Percentiles rank a stretch among this genome's conserved stretches.
Conservation (phyloP, 345 rosid genomes). For the Populus tremula region DNA sequence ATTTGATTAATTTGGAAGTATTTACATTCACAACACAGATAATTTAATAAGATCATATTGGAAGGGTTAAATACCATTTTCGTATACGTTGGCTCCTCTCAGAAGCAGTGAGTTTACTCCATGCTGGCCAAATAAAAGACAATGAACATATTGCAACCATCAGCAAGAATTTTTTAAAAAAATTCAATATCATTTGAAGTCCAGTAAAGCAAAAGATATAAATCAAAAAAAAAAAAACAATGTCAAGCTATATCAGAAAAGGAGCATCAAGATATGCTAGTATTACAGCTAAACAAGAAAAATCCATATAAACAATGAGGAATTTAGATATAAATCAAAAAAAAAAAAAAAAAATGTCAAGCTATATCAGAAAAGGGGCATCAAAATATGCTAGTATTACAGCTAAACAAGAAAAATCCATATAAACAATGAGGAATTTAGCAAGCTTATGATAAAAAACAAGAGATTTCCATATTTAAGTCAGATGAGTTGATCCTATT, state of each 20-base stretch:
- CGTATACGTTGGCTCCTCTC: slow-evolving; percentile 77
- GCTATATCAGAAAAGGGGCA: too few species aligned
- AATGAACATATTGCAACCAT: neutral
- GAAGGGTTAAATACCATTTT: slow-evolving; percentile 53
- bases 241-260: too few species aligned
- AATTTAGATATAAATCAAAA: too few species aligned
- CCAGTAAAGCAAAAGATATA: neutral
- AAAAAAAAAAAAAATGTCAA: neutral
- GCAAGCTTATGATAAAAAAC: too few species aligned
- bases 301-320: too few species aligned
- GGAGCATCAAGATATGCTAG: too few species aligned
- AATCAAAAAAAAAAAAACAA: neutral
- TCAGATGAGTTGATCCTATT: too few species aligned
- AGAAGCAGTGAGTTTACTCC: slow-evolving; percentile 83
- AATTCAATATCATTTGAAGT: neutral
- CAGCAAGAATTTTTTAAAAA: neutral
- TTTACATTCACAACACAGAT: neutral
- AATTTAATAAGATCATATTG: neutral
- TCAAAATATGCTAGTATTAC: too few species aligned
- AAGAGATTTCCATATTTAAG: too few species aligned
- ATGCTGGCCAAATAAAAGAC: slow-evolving; percentile 45
- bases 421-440: too few species aligned
- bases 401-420: too few species aligned
- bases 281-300: too few species aligned
- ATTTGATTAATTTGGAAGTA: slow-evolving; percentile 1